These are phyloP conservation scores for Trametes maxima DNA, from an alignment of 768 basidiomycete species.

Conservation along the genomic window DNA sequence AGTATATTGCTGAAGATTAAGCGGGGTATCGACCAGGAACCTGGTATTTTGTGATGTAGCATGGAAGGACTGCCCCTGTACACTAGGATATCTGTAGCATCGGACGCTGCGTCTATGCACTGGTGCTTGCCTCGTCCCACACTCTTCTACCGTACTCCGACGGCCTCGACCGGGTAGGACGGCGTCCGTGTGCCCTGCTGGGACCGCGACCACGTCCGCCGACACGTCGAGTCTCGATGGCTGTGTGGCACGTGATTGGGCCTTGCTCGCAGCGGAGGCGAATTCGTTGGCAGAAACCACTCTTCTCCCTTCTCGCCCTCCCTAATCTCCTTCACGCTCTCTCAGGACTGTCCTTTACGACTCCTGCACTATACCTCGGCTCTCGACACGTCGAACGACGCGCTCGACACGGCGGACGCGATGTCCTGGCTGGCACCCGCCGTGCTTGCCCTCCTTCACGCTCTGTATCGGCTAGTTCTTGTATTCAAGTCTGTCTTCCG, in stretches of 20 bases:
- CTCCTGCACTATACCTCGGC: neutral
- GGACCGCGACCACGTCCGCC: too few species aligned
- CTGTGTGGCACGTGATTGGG: too few species aligned
- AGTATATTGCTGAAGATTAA: constrained; percentile 88
- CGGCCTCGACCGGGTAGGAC: neutral
- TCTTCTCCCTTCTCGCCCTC: neutral
- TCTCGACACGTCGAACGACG: constrained; percentile 13
- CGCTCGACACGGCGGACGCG: constrained; percentile 15
- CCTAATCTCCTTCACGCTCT: neutral
- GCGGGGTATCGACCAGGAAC: constrained; percentile 68
- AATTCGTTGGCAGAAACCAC: neutral
- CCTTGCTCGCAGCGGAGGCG: too few species aligned
- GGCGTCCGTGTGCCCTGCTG: neutral
- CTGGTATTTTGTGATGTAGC: constrained; percentile 24
- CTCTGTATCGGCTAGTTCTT: constrained; percentile 51
- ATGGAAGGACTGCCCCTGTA: constrained; percentile 20
- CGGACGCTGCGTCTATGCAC: neutral
- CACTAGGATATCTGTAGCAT: constrained; percentile 11
- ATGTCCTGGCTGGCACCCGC: constrained; percentile 53
- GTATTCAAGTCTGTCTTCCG: constrained; percentile 37
- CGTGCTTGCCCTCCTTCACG: constrained; percentile 59
- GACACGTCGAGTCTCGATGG: too few species aligned
- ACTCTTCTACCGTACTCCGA: neutral
- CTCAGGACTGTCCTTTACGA: neutral
- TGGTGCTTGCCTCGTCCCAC: neutral